Conservation (phyloP, 2,329 filamentous ascomycete genomes). For the Aspergillus sp. region DNA sequence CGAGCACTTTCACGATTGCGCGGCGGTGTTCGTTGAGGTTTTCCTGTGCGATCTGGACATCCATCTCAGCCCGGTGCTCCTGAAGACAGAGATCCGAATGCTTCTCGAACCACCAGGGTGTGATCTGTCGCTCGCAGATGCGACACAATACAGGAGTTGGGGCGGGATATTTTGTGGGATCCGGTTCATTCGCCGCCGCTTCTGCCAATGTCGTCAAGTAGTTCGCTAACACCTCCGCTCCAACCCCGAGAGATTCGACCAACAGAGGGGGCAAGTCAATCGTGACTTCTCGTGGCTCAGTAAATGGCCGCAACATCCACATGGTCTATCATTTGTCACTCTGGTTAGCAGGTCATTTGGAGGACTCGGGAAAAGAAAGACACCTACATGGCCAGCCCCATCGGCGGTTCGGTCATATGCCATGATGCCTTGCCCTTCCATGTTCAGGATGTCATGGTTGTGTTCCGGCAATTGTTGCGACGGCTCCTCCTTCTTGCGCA, state of each 20-base stretch:
- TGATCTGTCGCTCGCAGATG: slow-evolving; percentile 95
- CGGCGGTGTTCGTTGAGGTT: slow-evolving; percentile 89
- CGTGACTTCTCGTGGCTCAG: slow-evolving; percentile 84
- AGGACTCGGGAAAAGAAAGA: background rate
- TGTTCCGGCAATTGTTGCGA: slow-evolving; percentile 40
- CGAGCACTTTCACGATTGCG: slow-evolving; percentile 89
- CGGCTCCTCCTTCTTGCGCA: slow-evolving; percentile 35
- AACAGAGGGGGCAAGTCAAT: slow-evolving; percentile 89
- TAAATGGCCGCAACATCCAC: slow-evolving; percentile 98
- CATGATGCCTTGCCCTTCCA: slow-evolving; percentile 98
- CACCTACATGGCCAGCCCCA: slow-evolving; percentile 81
- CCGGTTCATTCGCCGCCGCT: slow-evolving; percentile 69
- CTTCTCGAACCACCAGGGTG: slow-evolving; percentile 99
- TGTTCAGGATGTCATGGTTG: slow-evolving; percentile 63
- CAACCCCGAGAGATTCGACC: slow-evolving; percentile 89
- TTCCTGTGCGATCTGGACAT: slow-evolving; percentile 94
- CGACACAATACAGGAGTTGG: slow-evolving; percentile 86
- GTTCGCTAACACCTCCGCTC: slow-evolving; percentile 89
- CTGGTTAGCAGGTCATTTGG: slow-evolving; percentile 24
- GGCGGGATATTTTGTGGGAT: slow-evolving; percentile 72
- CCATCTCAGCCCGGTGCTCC: slow-evolving; percentile 95
- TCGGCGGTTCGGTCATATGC: slow-evolving; percentile 88
- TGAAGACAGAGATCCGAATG: slow-evolving; percentile 95
- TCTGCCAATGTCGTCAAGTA: slow-evolving; percentile 90
- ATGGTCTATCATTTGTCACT: slow-evolving; percentile 65